These are phyloP conservation scores for Sarocladium kiliense DNA, from an alignment of 2,329 filamentous ascomycete species.

Conservation along the genomic window DNA sequence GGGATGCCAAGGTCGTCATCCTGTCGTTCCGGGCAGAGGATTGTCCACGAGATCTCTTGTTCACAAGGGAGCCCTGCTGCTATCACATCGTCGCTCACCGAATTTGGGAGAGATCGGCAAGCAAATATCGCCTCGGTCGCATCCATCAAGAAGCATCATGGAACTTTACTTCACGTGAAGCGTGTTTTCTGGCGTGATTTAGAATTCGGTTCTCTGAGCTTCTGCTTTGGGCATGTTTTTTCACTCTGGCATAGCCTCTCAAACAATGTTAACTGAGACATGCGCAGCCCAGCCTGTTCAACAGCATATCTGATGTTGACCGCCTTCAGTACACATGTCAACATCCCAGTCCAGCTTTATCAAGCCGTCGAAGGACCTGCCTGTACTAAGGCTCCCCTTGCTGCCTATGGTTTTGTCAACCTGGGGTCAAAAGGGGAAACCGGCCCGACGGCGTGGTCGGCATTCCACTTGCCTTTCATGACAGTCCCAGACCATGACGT, in stretches of 20 bases:
- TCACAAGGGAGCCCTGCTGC: background rate
- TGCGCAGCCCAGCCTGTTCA: too few species aligned
- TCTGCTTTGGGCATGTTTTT: too few species aligned
- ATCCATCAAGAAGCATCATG: too few species aligned
- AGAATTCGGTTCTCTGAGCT: background rate
- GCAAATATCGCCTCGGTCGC: background rate
- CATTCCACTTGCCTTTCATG: background rate
- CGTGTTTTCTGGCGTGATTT: background rate
- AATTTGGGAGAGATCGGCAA: too few species aligned
- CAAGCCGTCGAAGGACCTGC: background rate
- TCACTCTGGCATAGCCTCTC: too few species aligned
- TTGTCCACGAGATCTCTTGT: background rate
- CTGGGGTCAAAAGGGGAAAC: background rate
- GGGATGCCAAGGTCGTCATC: background rate
- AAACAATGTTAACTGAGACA: too few species aligned
- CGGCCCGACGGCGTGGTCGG: background rate
- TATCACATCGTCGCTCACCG: background rate
- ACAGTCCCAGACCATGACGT: too few species aligned
- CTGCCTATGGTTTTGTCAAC: background rate
- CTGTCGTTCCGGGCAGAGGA: background rate
- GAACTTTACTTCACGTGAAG: background rate
- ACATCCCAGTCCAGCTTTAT: too few species aligned
- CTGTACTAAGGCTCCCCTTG: background rate
- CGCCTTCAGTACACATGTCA: too few species aligned
- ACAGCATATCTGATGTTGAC: too few species aligned